Evolutionary conservation across 2,329 filamentous ascomycete genomes (phyloP), one percentile per base, ranked within the genome.

Genomic region (Gliomastix tumulicola): DNA sequence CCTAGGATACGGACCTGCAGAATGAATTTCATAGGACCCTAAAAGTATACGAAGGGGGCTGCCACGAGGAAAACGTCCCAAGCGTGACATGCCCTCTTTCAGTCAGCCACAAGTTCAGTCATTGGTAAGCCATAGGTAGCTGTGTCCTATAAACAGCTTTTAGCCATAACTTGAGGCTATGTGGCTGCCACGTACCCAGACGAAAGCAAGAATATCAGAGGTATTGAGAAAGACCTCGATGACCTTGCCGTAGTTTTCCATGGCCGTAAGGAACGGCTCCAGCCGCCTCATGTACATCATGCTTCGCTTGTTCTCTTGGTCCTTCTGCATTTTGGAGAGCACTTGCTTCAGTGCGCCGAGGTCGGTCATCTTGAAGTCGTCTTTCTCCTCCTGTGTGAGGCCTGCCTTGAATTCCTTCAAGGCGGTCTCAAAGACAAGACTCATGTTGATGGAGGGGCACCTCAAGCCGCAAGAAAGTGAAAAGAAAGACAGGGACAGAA

Each of bases 161-260:
- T n/a, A n/a, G n/a, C n/a, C n/a, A n/a, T 6, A 28, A 28, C 4
- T 28, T 13, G 13, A 34, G 11, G 32, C 9, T 20, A 22, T n/a
- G 11, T 16, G n/a, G 20, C 32, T 21, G n/a, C n/a, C n/a, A n/a
- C n/a, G n/a, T 17, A 34, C 32, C 48, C 71, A 71, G 3, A 55
- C 72, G 27, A 49, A 42, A 5, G 41, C 41, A 2, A 42, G 27
- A 15, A 34, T 15, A 2, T 40, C 35, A 6, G 32, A 37, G 5
- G 32, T 27, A 22, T 42, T 42, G n/a, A 42, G 20, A 18, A 42
- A 42, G 5, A 36, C 16, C 22, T 42, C 41, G 13, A 42, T 33
- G 21, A 42, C 38, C 19, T 38, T 38, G 12, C 41, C 41, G 28
- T 32, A 40, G 10, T 40, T 20, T 16, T 44, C 28, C 36, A 44